Conservation (phyloP, 495 filamentous ascomycete species). For the Thermochaetoides thermophila region DNA sequence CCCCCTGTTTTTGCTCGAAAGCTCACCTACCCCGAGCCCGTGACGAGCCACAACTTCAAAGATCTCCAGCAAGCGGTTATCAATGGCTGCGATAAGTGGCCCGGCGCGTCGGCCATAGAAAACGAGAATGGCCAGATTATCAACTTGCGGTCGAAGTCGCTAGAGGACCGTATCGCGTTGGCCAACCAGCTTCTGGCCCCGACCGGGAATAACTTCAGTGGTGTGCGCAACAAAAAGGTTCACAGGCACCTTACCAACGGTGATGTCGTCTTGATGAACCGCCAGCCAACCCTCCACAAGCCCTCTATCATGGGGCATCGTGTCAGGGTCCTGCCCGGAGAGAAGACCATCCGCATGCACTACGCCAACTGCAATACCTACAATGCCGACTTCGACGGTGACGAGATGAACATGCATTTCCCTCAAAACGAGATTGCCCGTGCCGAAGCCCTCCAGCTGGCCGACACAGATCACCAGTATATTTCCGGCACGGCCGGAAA, state of each 20-base stretch:
- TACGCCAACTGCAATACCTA: slow-evolving; percentile 99
- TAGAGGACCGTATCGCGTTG: slow-evolving; percentile 69
- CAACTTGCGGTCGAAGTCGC: slow-evolving; percentile 69
- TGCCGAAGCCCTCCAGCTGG: slow-evolving; percentile 78
- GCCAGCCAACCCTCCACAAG: slow-evolving; percentile 97
- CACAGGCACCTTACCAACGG: slow-evolving; percentile 91
- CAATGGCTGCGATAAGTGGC: slow-evolving; percentile 65
- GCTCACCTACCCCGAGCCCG: slow-evolving; percentile 91
- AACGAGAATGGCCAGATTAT: slow-evolving; percentile 88
- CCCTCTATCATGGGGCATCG: slow-evolving; percentile 99
- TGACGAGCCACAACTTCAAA: slow-evolving; percentile 91
- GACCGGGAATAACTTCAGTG: slow-evolving; percentile 56
- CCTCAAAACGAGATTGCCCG: slow-evolving; percentile 92
- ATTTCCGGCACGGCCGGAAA: slow-evolving; percentile 88
- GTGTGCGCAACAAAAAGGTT: slow-evolving; percentile 86
- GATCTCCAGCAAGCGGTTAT: slow-evolving; percentile 93
- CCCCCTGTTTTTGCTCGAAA: slow-evolving; percentile 93
- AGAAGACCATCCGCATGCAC: slow-evolving; percentile 98
- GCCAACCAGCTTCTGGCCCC: slow-evolving; percentile 91
- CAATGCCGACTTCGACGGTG: slow-evolving; percentile 99
- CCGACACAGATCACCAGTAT: slow-evolving; percentile 95
- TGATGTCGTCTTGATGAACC: slow-evolving; percentile 97
- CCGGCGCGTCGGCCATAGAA: slow-evolving; percentile 85
- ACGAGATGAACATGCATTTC: slow-evolving; percentile 99
- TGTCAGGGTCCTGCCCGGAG: slow-evolving; percentile 77